Percentiles rank a stretch among this genome's conserved stretches.
phyloP scores from a whole-genome alignment of 2,329 filamentous ascomycete genomes.

The Penicillium carneum region DNA sequence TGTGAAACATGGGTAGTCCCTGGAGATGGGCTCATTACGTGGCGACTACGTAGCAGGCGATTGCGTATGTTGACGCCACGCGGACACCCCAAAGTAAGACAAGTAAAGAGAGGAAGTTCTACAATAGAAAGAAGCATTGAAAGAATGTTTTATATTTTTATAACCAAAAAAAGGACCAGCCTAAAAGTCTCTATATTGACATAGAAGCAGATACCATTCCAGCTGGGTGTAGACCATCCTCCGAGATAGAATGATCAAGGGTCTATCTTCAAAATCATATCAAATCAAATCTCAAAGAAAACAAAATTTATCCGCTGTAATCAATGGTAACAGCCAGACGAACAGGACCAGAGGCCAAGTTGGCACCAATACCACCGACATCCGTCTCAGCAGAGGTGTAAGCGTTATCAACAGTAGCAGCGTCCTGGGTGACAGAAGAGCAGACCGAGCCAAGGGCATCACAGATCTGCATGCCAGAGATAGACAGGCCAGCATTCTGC shows the following conservation, averaged over 20 bases:
- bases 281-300: constrained; percentile 19
- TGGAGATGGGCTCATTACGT: not conserved
- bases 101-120: not conserved
- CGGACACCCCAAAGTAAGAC: not conserved
- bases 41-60: not conserved
- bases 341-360: constrained; percentile 38
- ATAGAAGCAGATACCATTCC: constrained; percentile 24
- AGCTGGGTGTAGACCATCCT: constrained; percentile 29
- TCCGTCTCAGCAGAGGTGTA: constrained; percentile 41
- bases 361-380: constrained; percentile 47
- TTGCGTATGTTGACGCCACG: constrained; percentile 22
- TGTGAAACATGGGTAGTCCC: not conserved
- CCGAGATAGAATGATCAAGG: constrained; percentile 12
- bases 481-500: constrained; percentile 39
- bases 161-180: constrained; percentile 18
- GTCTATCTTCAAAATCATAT: constrained; percentile 21
- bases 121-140: not conserved
- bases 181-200: constrained; percentile 25
- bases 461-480: constrained; percentile 51
- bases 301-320: constrained; percentile 37
- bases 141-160: constrained; percentile 21
- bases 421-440: constrained; percentile 41
- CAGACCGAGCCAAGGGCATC: constrained; percentile 37
- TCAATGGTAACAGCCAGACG: constrained; percentile 41
- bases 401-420: constrained; percentile 41